Base-by-base conservation (phyloP, 164 flowering plant species). In the Platanus orientalis region DNA sequence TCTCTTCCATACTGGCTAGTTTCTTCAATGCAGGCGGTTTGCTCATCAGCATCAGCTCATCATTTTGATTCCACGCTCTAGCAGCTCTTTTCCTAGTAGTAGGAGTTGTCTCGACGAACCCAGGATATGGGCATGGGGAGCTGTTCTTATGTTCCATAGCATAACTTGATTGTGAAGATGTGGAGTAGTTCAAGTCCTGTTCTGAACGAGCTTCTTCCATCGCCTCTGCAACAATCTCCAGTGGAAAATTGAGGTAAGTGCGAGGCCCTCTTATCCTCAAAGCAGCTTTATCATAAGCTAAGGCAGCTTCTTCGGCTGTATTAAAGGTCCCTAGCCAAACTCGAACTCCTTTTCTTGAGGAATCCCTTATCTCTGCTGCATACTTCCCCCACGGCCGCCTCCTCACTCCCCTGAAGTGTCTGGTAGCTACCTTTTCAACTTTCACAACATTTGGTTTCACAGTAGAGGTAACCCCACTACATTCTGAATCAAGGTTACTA, bases 321-420 rank as follows among this genome's bases (percentile, higher is more conserved):
- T 62, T 57, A 55, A 75, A 82, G 0, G 86, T 83, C 19, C 87
- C 87, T 0, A 83, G 78, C 87, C 87, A 83, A 0, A 73, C 65
- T 0, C 87, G 66, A 0, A 72, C 77, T 0, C 87, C 84, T 0
- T 79, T 63, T 9, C 79, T 61, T 0, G 77, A 39, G 6, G 82
- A 80, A 65, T 83, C 84, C 0, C 87, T 77, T 30, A 83, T 83
- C 65, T 80, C 87, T 0, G 87, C 84, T 1, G 87, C 84, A 58
- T 56, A 83, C 52, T 83, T 83, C 17, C 87, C 87, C 87, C 87
- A 83, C 1, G 84, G 87, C 13, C 87, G 81, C 2, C 82, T 74
- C 65, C 87, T 61, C 26, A 83, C 87, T 9, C 87, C 87, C 26
- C 84, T 60, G 61, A 80, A 83, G 54, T 74, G 56, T 36, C 61